phyloP scores from a whole-genome alignment of 345 rosid genomes.

The Kandelia obovata region DNA sequence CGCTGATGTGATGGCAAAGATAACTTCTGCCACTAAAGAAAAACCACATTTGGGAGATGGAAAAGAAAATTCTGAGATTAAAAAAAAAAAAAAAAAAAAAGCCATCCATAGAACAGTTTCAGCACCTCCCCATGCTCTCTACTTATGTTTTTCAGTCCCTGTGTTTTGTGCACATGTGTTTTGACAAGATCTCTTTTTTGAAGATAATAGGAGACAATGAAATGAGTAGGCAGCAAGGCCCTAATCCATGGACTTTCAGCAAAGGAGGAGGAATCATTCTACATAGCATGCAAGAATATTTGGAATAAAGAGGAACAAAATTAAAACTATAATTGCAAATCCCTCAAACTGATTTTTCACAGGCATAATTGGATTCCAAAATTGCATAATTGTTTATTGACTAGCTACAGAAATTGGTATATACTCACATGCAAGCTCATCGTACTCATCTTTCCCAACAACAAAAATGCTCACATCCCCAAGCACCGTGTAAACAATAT shows the following conservation, averaged over 20 bases:
- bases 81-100: background rate
- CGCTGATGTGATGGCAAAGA: conserved; percentile 66
- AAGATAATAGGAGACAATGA: too few relatives aligned
- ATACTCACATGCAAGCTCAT: conserved; percentile 87
- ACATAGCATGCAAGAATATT: too few relatives aligned
- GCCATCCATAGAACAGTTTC: background rate
- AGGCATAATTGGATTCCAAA: too few relatives aligned
- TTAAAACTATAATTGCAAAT: too few relatives aligned
- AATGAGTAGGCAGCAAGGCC: too few relatives aligned
- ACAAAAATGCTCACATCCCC: conserved; percentile 82
- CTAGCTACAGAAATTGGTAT: background rate
- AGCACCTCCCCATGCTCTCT: background rate
- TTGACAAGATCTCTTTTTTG: too few relatives aligned
- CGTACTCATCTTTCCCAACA: conserved; percentile 89
- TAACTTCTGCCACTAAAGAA: conserved; percentile 66
- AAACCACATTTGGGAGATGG: background rate
- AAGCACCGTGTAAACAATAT: conserved; percentile 79
- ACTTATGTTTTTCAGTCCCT: too few relatives aligned
- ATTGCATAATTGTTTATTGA: conserved; percentile 1
- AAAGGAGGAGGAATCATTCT: too few relatives aligned
- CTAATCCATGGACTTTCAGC: too few relatives aligned
- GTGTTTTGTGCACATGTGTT: too few relatives aligned
- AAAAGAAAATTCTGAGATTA: background rate
- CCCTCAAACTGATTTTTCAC: too few relatives aligned
- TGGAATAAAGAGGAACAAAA: too few relatives aligned